Evolutionary conservation across 2,329 filamentous ascomycete species (phyloP), one percentile per base, ranked within the genome.

Genomic region (Dryadomyces quercivorus): DNA sequence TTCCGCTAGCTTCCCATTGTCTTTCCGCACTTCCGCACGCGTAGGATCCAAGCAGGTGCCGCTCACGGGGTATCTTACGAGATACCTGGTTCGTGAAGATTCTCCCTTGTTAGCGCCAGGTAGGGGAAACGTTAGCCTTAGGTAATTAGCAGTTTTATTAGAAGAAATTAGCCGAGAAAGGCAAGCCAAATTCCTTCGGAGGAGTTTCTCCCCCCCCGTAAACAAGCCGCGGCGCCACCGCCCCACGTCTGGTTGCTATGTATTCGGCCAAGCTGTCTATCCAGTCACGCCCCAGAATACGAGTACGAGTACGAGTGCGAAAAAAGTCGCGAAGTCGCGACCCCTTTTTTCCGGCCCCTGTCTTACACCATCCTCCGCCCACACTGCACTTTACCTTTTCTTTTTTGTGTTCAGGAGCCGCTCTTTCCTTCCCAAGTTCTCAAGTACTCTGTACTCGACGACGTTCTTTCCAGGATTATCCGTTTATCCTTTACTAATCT

Each of bases 261-360:
- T 40, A 40, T 8, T 16, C 15, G 10, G 36, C 36, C 10, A 16
- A 8, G 36, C 36, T n/a, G n/a, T n/a, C n/a, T n/a, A n/a, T n/a
- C 10, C 15, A 40, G 36, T 40, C 10, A 40, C n/a, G 22, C 18
- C 12, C 16, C 48, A 34, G 40, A 15, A 52, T 51, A 51, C 50
- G 50, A 51, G 40, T 51, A 51, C 50, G 50, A 51, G 50, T 51
- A 51, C 50, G 50, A 51, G 18, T 40, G 36, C 10, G 36, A 40
- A 40, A 36, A 40, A 40, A 8, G 36, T 22, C 10, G 5, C 9
- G 45, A 26, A 22, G 18, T 21, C 50, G 50, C 31, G 50, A 53
- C 44, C 34, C 34, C 13, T 18, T 48, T 48, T 47, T 40, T 34
- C 26, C 26, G 31, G 26, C 18, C 31, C 31, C 5, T 4, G 10